phyloP scores from a whole-genome alignment of 225 moss, liverwort and hornwort genomes.

The Climacium dendroides region DNA sequence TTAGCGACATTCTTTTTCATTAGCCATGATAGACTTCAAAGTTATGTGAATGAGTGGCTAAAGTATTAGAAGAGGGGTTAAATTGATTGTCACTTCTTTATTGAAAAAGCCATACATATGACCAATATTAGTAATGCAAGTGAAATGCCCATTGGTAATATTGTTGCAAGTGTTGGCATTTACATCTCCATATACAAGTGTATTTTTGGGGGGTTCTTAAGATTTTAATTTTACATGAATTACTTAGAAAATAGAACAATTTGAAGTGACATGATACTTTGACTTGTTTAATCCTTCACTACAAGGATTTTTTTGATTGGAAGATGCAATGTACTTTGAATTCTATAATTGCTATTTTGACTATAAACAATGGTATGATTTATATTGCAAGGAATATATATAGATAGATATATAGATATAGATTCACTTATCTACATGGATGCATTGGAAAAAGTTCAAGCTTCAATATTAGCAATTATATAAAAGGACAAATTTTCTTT shows the following conservation, averaged over 20 bases:
- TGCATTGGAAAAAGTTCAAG: neutral
- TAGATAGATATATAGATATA: too few species aligned
- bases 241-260: too few species aligned
- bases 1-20: neutral
- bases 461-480: neutral
- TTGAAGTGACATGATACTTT: neutral
- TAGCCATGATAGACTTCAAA: neutral
- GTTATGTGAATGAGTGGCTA: too few species aligned
- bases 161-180: neutral
- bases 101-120: neutral
- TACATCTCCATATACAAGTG: fast-evolving
- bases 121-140: neutral
- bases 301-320: neutral
- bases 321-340: neutral
- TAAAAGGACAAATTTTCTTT: neutral
- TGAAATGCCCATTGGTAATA: neutral
- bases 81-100: too few species aligned
- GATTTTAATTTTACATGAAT: too few species aligned
- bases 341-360: neutral
- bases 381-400: neutral
- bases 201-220: neutral
- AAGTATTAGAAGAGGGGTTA: too few species aligned
- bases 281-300: neutral
- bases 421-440: neutral
- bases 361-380: neutral